phyloP scores from a whole-genome alignment of 129 eudicot species.

The Deinandra increscens region DNA sequence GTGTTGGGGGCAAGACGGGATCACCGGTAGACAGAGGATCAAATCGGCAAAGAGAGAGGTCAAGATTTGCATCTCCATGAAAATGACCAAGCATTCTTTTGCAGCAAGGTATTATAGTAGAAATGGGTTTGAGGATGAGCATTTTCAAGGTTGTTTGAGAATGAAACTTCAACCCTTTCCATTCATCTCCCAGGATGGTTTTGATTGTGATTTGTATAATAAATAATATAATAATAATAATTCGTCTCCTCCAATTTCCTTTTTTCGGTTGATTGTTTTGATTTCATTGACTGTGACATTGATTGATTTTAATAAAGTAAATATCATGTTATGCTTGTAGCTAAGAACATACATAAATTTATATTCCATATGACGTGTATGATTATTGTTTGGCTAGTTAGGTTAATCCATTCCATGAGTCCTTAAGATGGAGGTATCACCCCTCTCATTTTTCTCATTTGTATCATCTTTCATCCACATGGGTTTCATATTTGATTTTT shows the following conservation, averaged over 20 bases:
- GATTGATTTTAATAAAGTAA: not conserved
- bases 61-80: conserved; percentile 70
- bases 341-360: too few relatives aligned
- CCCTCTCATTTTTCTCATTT: too few relatives aligned
- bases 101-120: conserved; percentile 6
- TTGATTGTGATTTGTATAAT: conserved; percentile 25
- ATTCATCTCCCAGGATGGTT: not conserved
- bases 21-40: conserved; percentile 68
- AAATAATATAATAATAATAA: conserved; percentile 9
- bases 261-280: not conserved
- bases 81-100: conserved; percentile 36
- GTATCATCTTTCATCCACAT: too few relatives aligned
- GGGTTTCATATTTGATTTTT: too few relatives aligned
- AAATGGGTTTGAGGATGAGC: conserved; percentile 19
- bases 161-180: conserved; percentile 6
- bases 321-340: not conserved
- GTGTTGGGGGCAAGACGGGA: conserved; percentile 61
- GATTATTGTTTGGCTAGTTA: too few relatives aligned
- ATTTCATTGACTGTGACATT: not conserved
- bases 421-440: too few relatives aligned
- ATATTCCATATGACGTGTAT: too few relatives aligned
- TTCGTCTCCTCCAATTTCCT: not conserved
- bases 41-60: conserved; percentile 52
- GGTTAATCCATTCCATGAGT: too few relatives aligned
- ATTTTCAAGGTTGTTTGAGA: conserved; percentile 28